Base-by-base conservation (phyloP, 257 asterid species). In the Lantana camara region DNA sequence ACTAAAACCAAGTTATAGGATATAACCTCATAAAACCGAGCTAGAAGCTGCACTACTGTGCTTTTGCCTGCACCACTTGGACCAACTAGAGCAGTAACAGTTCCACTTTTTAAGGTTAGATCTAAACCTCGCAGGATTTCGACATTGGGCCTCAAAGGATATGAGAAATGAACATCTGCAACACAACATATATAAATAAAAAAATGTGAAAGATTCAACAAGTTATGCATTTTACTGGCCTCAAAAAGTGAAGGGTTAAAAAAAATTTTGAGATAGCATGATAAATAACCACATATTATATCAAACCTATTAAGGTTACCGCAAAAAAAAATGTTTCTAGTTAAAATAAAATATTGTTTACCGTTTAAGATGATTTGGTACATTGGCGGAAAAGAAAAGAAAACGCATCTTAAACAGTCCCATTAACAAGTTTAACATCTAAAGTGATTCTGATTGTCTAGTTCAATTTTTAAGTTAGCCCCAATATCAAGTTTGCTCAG, bases 1-100 rank as follows among this genome's bases (percentile, higher is more conserved):
- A 64, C 27, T 49, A 23, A 63, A 37, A 59, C 32, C 21, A 27
- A 29, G 47, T 44, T 27, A 67, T 49, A 46, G 35, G 4, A 53
- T 45, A 53, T 42, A 54, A 90, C 99, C 96, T 93, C 99, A 45
- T 93, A 93, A 74, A 84, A 93, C 35, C 99, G 97, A 57, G 99
- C 95, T 77, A 93, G 75, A 47, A 93, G 85, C 80, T 93, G 99
- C 37, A 93, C 99, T 44, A 93, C 80, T 54, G 99, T 93, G 70
- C 96, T 93, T 83, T 93, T 93, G 54, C 97, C 99, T 17, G 99
- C 95, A 45, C 97, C 99, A 77, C 99, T 93, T 58, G 96, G 71
- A 42, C 99, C 99, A 49, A 93, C 97, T 38, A 93, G 89, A 73
- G 99, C 97, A 73, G 99, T 90, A 50, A 90, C 86, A 63, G 90